Base-by-base conservation (phyloP, 1,139 yeast species). In the Yamadazyma pseudoaaseri region DNA sequence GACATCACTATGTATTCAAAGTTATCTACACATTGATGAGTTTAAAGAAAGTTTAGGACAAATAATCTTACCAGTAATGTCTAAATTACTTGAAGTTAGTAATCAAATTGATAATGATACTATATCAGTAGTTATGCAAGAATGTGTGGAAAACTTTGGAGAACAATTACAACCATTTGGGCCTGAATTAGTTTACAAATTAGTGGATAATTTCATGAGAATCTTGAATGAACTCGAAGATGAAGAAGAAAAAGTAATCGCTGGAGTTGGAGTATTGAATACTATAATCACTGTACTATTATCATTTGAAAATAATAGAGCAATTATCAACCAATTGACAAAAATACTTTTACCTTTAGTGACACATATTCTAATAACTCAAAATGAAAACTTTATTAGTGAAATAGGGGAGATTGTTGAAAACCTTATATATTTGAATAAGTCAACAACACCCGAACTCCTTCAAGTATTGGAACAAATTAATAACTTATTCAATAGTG, bases 141-240 rank as follows among this genome's bases (percentile, higher is more conserved):
- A 90, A 49, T 83, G 95, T 56, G 97, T 92, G 16, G 97, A 90
- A 51, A 79, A 76, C 37, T 92, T 84, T 57, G 74, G 95, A 3
- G 86, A 81, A 46, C 95, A 90, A 58, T 68, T 92, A 45, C 94
- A 90, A 47, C 97, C 98, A 20, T 92, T 90, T 60, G 96, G 97
- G 6, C 80, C 85, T 27, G 94, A 86, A 45, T 70, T 92, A 49
- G 87, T 90, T 75, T 73, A 71, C 26, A 89, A 84, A 50, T 65
- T 92, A 47, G 81, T 83, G 18, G 84, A 81, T 41, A 97, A 90
- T 56, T 82, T 89, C 49, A 60, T 87, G 72, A 74, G 86, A 49
- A 60, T 89, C 26, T 81, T 87, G 1, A 62, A 65, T 26, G 97
- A 89, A 46, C 62, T 86, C 28, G 70, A 77, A 37, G 95, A 76